Conservation (phyloP, 129 eudicot species). For the Tagetes erecta region DNA sequence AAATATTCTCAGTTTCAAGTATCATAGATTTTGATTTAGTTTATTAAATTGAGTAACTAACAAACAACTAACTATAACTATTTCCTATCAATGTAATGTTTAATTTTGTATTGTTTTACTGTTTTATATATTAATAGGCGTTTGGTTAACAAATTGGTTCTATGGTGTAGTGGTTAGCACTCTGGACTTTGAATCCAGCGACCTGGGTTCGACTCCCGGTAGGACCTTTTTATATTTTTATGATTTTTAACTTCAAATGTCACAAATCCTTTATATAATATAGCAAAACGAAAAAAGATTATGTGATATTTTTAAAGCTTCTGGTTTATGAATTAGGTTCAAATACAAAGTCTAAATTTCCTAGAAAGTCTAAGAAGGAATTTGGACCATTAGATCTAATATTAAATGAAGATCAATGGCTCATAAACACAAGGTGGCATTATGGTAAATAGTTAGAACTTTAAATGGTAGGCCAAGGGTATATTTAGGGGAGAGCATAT, state of each 20-base stretch:
- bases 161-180: slow-evolving; percentile 99
- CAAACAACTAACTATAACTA: neutral
- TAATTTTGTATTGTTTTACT: neutral
- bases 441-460: too few relatives aligned
- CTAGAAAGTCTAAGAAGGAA: too few relatives aligned
- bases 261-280: too few relatives aligned
- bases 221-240: slow-evolving; percentile 52
- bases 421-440: too few relatives aligned
- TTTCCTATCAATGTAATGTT: neutral
- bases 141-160: slow-evolving; percentile 32
- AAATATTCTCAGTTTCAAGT: neutral
- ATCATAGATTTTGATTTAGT: neutral
- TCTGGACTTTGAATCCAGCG: slow-evolving; percentile 99
- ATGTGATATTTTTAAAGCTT: too few relatives aligned
- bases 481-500: too few relatives aligned
- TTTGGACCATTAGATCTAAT: too few relatives aligned
- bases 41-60: neutral
- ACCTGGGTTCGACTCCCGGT: slow-evolving; percentile 99
- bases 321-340: too few relatives aligned
- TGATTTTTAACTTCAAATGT: neutral
- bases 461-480: too few relatives aligned
- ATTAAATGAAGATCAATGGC: too few relatives aligned
- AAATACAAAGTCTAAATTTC: too few relatives aligned
- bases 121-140: neutral
- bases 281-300: too few relatives aligned